These are phyloP conservation scores for Sugiyamaella chiloensis DNA, from an alignment of 805 yeast species.

Conservation along the genomic window DNA sequence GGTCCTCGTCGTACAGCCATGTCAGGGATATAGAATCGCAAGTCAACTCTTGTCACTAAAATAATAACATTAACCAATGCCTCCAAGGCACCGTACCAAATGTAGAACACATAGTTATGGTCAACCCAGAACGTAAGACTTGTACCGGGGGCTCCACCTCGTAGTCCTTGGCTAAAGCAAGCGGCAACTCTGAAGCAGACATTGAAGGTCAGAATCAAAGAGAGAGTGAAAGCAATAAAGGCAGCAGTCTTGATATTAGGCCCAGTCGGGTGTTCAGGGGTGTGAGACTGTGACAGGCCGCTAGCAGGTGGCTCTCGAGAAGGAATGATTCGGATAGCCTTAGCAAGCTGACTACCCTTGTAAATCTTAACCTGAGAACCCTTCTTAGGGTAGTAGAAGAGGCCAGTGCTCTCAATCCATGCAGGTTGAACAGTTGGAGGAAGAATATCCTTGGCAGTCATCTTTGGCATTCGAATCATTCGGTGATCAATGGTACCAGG, in stretches of 20 bases:
- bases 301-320: constrained; percentile 45
- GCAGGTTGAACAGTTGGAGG: constrained; percentile 55
- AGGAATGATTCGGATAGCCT: constrained; percentile 58
- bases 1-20: constrained; percentile 31
- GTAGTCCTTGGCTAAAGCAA: constrained; percentile 25
- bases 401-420: constrained; percentile 68
- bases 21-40: constrained; percentile 79
- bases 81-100: constrained; percentile 68
- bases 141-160: constrained; percentile 17
- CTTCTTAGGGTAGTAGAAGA: constrained; percentile 56
- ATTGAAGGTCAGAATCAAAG: constrained; percentile 26
- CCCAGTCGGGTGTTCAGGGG: constrained; percentile 31
- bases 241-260: constrained; percentile 43
- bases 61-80: constrained; percentile 53
- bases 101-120: constrained; percentile 59
- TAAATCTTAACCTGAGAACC: constrained; percentile 39
- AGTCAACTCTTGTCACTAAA: constrained; percentile 63
- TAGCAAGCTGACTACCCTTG: constrained; percentile 44
- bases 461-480: constrained; percentile 19
- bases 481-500: constrained; percentile 51
- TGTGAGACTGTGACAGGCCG: constrained; percentile 51
- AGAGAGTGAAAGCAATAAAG: constrained; percentile 24
- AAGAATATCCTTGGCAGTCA: constrained; percentile 17
- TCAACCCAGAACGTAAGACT: constrained; percentile 22
- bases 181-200: constrained; percentile 35